Conservation (phyloP, 192 early-diverging fungal genomes). For the Phlyctochytrium arcticum region DNA sequence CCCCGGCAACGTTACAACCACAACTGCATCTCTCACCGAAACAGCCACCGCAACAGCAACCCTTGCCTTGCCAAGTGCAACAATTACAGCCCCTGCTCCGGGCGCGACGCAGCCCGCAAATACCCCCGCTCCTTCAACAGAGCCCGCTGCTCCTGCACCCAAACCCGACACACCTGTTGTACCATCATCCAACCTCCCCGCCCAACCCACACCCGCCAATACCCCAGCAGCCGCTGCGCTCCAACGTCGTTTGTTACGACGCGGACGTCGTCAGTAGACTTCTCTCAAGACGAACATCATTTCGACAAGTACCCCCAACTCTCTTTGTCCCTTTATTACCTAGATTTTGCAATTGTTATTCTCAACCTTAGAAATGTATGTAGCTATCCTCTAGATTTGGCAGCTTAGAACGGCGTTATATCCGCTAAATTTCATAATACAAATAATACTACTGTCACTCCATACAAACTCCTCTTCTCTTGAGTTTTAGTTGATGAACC, state of each 20-base stretch:
- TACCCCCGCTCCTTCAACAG: background rate
- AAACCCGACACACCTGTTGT: background rate
- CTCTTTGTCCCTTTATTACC: no score
- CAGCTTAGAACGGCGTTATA: no score
- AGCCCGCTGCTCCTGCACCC: background rate
- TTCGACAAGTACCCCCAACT: no score
- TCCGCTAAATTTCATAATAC: no score
- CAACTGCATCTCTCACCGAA: background rate
- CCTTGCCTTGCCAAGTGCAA: background rate
- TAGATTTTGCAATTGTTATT: no score
- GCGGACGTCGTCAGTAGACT: no score
- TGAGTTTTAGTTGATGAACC: no score
- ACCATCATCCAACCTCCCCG: background rate
- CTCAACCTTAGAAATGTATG: no score
- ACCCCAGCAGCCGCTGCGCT: background rate
- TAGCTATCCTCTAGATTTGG: no score
- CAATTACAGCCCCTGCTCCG: background rate
- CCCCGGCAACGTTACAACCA: background rate
- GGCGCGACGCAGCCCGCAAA: background rate
- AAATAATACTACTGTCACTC: no score
- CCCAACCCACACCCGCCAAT: background rate
- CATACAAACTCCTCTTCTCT: no score
- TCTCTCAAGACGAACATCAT: no score
- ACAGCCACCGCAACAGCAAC: background rate
- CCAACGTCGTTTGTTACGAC: background rate